phyloP scores from a whole-genome alignment of 352 stramenopile species.

The Stephanocyclus meneghinianus region DNA sequence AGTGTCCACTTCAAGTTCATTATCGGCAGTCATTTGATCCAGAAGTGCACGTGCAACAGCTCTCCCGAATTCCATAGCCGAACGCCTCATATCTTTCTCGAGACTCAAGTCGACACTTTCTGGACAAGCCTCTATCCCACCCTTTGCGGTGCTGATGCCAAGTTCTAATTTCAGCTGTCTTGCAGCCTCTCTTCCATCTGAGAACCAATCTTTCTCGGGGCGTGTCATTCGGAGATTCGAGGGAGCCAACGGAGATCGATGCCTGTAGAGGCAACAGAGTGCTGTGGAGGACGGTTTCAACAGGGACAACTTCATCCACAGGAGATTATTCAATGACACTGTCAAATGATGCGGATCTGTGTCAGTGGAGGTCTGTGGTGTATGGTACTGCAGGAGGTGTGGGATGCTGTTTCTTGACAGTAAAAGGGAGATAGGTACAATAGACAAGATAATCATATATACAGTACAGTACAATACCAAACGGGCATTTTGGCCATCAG shows the following conservation, averaged over 20 bases:
- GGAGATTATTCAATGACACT: background rate
- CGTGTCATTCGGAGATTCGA: background rate
- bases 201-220: slow-evolving; percentile 36
- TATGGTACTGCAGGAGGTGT: no score
- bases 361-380: no score
- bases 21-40: background rate
- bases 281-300: background rate
- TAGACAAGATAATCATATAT: no score
- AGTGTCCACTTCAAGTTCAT: background rate
- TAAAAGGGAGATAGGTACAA: no score
- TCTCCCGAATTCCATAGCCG: slow-evolving; percentile 30
- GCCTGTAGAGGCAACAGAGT: background rate
- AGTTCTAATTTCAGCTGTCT: slow-evolving; percentile 36
- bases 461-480: no score
- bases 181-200: slow-evolving; percentile 33
- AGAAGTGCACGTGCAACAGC: slow-evolving; percentile 26
- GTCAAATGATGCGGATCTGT: no score
- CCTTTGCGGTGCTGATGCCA: slow-evolving; percentile 13
- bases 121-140: background rate
- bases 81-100: background rate
- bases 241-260: background rate
- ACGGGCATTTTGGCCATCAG: no score
- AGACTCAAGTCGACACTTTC: background rate
- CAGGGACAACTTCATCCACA: background rate
- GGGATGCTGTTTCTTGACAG: no score